Evolutionary conservation across 1,284 basidiomycete species (phyloP).

Genomic region (Bjerkandera adusta): DNA sequence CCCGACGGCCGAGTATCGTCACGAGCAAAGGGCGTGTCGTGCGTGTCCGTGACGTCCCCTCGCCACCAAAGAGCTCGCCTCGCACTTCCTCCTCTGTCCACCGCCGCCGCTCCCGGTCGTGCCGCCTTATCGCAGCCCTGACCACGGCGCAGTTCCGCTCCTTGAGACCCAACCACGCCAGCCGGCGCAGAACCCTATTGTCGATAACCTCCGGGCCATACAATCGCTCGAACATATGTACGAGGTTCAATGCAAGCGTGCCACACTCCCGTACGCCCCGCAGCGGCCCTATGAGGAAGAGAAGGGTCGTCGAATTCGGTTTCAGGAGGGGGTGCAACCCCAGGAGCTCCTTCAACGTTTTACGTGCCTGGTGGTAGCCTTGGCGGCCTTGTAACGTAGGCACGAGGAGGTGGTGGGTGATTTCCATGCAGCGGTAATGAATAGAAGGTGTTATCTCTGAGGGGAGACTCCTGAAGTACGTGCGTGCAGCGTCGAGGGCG

Average conservation of each 20-base stretch:
- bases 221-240: constrained; percentile 42
- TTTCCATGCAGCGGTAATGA: constrained; percentile 24
- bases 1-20: not conserved
- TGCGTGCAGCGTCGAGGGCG: constrained; percentile 27
- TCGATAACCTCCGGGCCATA: constrained; percentile 59
- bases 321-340: constrained; percentile 43
- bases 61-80: too few relatives aligned
- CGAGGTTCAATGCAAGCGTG: constrained; percentile 44
- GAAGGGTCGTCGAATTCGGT: constrained; percentile 63
- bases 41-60: too few relatives aligned
- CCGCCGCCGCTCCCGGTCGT: constrained; percentile 14
- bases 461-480: constrained; percentile 27
- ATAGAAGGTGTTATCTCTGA: constrained; percentile 16
- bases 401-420: constrained; percentile 33
- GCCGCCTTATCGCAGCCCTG: constrained; percentile 30
- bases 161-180: constrained; percentile 55
- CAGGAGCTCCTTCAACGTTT: constrained; percentile 40
- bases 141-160: constrained; percentile 56
- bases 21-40: not conserved
- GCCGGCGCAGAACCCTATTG: constrained; percentile 53
- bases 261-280: constrained; percentile 45
- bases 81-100: too few relatives aligned
- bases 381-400: constrained; percentile 15
- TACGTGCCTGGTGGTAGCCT: constrained; percentile 34
- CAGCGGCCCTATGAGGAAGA: constrained; percentile 54